Percentiles rank a stretch among this genome's conserved stretches.
Conservation (phyloP, 2,329 filamentous ascomycete genomes). For the Alternaria postmessia region DNA sequence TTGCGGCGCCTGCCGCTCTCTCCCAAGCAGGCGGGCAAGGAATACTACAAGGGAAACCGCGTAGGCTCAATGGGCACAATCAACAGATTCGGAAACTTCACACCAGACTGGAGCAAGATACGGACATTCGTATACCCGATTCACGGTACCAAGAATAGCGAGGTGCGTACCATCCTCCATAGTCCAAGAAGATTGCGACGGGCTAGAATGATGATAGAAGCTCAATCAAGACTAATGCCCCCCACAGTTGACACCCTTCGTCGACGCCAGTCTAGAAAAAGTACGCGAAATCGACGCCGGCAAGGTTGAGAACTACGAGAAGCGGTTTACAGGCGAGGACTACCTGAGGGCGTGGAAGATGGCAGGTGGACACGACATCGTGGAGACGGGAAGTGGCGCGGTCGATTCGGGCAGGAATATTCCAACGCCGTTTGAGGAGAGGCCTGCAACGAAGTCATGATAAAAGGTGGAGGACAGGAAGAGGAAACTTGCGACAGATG, state of each 20-base stretch:
- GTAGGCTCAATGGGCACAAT: conserved; percentile 87
- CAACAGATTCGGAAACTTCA: conserved; percentile 83
- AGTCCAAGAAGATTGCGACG: background rate
- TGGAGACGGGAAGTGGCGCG: conserved; percentile 14
- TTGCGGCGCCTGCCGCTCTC: conserved; percentile 82
- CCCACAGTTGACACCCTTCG: conserved; percentile 78
- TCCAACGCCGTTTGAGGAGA: conserved; percentile 39
- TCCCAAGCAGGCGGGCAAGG: conserved; percentile 90
- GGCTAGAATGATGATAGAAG: conserved; percentile 6
- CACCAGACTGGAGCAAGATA: conserved; percentile 86
- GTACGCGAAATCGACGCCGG: conserved; percentile 22
- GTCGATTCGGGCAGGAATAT: conserved; percentile 25
- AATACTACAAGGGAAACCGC: conserved; percentile 96
- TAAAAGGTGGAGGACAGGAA: background rate
- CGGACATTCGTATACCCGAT: conserved; percentile 87
- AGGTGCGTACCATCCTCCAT: conserved; percentile 22
- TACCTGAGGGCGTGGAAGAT: conserved; percentile 48
- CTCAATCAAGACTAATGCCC: background rate
- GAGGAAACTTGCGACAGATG: background rate
- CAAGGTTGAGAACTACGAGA: conserved; percentile 28
- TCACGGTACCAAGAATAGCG: conserved; percentile 63
- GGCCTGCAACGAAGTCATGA: conserved; percentile 22
- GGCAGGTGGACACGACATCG: conserved; percentile 40
- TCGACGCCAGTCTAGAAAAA: conserved; percentile 67
- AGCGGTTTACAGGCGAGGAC: conserved; percentile 41